These are phyloP conservation scores for Coccinonectria pachysandricola DNA, from an alignment of 2,329 filamentous ascomycete genomes.

Conservation along the genomic window DNA sequence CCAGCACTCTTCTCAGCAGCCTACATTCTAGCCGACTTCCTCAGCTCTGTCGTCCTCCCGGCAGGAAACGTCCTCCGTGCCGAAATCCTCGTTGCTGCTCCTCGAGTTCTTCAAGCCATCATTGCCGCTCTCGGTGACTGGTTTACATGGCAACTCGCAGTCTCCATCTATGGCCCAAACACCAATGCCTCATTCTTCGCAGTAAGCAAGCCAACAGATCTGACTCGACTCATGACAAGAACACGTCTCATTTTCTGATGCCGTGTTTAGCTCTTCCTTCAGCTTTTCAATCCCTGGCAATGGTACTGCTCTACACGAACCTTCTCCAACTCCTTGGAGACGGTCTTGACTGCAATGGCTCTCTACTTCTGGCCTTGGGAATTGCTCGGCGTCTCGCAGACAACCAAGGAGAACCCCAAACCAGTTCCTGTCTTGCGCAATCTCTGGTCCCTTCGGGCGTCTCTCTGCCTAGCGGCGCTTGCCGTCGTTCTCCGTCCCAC, in stretches of 20 bases:
- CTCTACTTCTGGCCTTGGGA: conserved; percentile 83
- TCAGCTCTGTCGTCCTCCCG: conserved; percentile 42
- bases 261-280: conserved; percentile 28
- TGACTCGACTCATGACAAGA: too few relatives aligned
- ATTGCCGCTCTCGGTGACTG: conserved; percentile 73
- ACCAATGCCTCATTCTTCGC: conserved; percentile 57
- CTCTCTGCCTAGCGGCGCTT: conserved; percentile 65
- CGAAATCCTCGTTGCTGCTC: conserved; percentile 59
- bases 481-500: conserved; percentile 85
- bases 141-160: conserved; percentile 77
- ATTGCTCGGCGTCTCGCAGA: conserved; percentile 38
- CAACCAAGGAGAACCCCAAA: conserved; percentile 31
- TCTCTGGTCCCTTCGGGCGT: conserved; percentile 34
- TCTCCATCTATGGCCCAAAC: conserved; percentile 57
- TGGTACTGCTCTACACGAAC: conserved; percentile 93
- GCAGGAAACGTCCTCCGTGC: conserved; percentile 47
- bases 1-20: conserved; percentile 73
- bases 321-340: conserved; percentile 89
- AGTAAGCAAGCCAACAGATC: conserved; percentile 45
- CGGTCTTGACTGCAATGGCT: conserved; percentile 71
- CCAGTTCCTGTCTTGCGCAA: conserved; percentile 16
- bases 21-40: conserved; percentile 53
- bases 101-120: conserved; percentile 65
- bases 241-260: too few relatives aligned
- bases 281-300: conserved; percentile 58